Percentiles rank a stretch among this genome's conserved stretches.
These are phyloP conservation scores for Coemansia erecta DNA, from an alignment of 192 early-diverging fungal genomes.

Conservation along the genomic window DNA sequence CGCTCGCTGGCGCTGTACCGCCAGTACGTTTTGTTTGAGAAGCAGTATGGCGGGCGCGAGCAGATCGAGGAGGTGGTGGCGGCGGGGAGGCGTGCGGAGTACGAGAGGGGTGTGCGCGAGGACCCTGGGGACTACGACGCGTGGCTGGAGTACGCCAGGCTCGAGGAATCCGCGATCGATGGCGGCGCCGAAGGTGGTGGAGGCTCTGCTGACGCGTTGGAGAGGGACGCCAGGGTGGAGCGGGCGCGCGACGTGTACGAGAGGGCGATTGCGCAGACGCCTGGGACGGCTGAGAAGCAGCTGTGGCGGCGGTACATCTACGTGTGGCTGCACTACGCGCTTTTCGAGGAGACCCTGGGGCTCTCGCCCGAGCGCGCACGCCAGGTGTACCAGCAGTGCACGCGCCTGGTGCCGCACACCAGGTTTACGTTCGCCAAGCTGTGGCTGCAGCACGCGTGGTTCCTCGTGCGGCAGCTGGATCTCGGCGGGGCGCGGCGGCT, in stretches of 20 bases:
- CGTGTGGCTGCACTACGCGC: slow-evolving; percentile 97
- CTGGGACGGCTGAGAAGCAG: slow-evolving; percentile 82
- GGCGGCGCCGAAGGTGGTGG: too few relatives aligned
- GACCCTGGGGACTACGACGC: slow-evolving; percentile 93
- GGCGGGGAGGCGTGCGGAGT: slow-evolving; percentile 83
- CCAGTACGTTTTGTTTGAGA: slow-evolving; percentile 95
- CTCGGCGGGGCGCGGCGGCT: slow-evolving; percentile 70
- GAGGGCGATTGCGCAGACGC: slow-evolving; percentile 87
- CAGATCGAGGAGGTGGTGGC: slow-evolving; percentile 91
- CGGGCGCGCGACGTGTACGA: slow-evolving; percentile 94
- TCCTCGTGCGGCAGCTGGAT: slow-evolving; percentile 79
- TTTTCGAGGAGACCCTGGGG: slow-evolving; percentile 88
- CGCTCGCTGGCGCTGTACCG: slow-evolving; percentile 87
- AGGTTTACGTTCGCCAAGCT: slow-evolving; percentile 96
- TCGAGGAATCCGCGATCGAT: slow-evolving; percentile 67
- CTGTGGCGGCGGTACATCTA: slow-evolving; percentile 98
- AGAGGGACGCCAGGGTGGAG: too few relatives aligned
- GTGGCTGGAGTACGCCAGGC: slow-evolving; percentile 95
- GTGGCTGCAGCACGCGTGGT: slow-evolving; percentile 93
- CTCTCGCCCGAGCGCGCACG: slow-evolving; percentile 79
- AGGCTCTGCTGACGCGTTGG: too few relatives aligned
- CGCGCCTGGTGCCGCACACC: slow-evolving; percentile 89
- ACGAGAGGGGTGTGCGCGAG: slow-evolving; percentile 69
- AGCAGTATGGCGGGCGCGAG: slow-evolving; percentile 85
- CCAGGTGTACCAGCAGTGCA: slow-evolving; percentile 77